Conservation (phyloP, 192 early-diverging fungal species). For the Dispira simplex region DNA sequence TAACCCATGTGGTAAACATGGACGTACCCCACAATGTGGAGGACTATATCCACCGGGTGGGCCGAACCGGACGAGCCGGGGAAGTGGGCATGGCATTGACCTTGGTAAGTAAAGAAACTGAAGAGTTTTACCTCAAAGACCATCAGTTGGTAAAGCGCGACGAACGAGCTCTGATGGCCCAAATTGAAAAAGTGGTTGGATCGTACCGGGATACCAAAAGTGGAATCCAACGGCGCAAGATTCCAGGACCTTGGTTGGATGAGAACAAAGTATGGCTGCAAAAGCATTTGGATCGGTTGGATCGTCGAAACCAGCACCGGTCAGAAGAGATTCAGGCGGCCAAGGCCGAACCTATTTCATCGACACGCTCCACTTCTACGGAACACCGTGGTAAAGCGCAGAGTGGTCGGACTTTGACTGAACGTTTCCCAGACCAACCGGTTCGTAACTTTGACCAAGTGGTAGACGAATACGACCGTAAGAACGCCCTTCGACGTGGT, state of each 20-base stretch:
- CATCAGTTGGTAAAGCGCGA: not conserved
- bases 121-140: constrained; percentile 7
- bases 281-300: not conserved
- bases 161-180: constrained; percentile 5
- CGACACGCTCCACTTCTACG: not conserved
- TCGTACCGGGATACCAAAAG: not conserved
- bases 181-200: not conserved
- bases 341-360: not conserved
- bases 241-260: not conserved
- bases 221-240: constrained; percentile 10
- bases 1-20: constrained; percentile 77
- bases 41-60: constrained; percentile 78
- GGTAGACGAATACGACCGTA: not conserved
- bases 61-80: constrained; percentile 15
- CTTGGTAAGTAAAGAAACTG: not conserved
- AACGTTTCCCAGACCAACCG: not conserved
- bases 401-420: not conserved
- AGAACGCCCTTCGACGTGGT: not conserved
- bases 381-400: not conserved
- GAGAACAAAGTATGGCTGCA: not conserved
- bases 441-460: constrained; percentile 1
- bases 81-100: constrained; percentile 1
- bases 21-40: constrained; percentile 70
- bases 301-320: not conserved
- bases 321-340: not conserved